Base-by-base conservation (phyloP, 495 filamentous ascomycete genomes). In the Oidiodendron maius region DNA sequence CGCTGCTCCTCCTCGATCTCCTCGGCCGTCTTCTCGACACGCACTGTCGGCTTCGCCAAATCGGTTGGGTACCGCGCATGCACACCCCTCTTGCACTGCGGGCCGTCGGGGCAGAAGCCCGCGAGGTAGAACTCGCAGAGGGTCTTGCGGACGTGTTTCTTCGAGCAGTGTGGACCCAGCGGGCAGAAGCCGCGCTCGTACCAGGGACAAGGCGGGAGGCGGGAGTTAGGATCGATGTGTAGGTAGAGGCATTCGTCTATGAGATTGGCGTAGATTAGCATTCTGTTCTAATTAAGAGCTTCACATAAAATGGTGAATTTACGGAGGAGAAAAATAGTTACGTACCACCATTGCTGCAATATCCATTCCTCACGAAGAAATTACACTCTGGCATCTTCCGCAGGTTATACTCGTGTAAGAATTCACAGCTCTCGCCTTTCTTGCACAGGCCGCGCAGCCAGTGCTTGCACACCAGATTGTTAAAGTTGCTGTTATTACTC, bases 351-450 rank as follows among this genome's bases (percentile, higher is more conserved):
- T 95, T 95, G 58, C 83, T 84, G 67, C 93, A 98, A 67, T 91
- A 95, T 47, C 86, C 88, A 61, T 89, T 87, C 50, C 89, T 82
- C 13, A 86, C 80, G 57, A 88, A 93, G 59, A 89, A 89, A 61
- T 89, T 93, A 71, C 93, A 98, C 68, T 96, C 93, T 39, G 91
- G 89, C 91, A 95, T 94, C 67, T 90, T 87, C 40, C 93, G 84
- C 56, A 98, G 79, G 74, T 98, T 96, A 75, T 94, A 98, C 70
- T 96, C 91, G 71, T 98, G 93, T 48, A 96, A 73, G 62, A 95
- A 98, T 69, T 96, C 93, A 78, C 93, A 98, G 48, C 78, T 77
- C 51, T 93, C 78, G 28, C 91, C 94, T 66, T 97, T 97, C 65
- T 97, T 98, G 75, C 93, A 98, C 20, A 98, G 82, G 0, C 89